Evolutionary conservation across 2,329 filamentous ascomycete genomes (phyloP), one percentile per base, ranked within the genome.

Genomic region (Fusarium proliferatum): DNA sequence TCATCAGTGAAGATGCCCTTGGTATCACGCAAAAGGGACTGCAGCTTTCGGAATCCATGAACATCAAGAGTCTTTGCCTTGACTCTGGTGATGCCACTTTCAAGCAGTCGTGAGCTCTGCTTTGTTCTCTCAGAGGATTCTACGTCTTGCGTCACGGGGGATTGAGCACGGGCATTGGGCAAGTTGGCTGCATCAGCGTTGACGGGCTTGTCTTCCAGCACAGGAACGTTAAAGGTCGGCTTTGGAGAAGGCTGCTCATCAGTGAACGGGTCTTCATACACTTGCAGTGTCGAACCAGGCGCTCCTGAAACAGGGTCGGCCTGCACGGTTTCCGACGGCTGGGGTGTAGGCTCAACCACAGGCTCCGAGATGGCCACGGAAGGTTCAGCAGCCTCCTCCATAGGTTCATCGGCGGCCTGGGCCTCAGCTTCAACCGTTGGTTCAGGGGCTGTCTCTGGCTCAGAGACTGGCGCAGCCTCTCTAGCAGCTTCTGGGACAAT

Each of bases 11-110:
- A 90, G 26, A 90, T 85, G 19, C 90, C 87, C 76, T 88, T 88
- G 78, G 87, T 89, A 66, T 93, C 91, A 72, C 92, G 91, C 67
- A 94, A 87, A 72, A 95, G 87, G 43, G 91, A 91, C 80, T 95
- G 93, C 55, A 95, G 85, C 77, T 93, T 93, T 60, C 93, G 89
- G 86, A 95, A 94, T 64, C 93, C 93, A 78, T 95, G 93, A 7
- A 93, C 92, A 78, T 95, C 93, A n/a, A 96, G 88, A 2, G 90
- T 90, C 76, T 90, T 90, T 36, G 89, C 87, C 74, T 90, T 90
- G 75, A 95, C 91, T 72, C 93, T 92, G 58, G 90, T 85, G 74
- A 95, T 93, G 56, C 92, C 93, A 76, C 93, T 95, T 38, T 92
- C 89, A 9, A 96, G 86, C 30, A 95, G 85, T 49, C 91, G 89